Evolutionary conservation across 371 early-diverging fungal species (phyloP).

Genomic region (Mucor sp.): DNA sequence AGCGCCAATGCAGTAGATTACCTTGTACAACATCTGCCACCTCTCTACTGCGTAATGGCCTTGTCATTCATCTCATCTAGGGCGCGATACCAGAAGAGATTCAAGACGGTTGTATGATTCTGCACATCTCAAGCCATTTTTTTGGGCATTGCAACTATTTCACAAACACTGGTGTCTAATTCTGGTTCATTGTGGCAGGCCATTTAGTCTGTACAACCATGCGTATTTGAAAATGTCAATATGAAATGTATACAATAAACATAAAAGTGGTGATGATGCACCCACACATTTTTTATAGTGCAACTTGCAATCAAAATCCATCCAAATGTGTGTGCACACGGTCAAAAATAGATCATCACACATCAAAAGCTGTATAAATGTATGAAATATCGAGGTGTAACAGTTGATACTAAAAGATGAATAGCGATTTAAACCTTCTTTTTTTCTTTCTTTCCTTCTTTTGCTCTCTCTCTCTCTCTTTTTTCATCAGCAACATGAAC

Average conservation of each 20-base stretch:
- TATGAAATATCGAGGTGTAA: background rate
- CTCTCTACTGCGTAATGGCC: too few species aligned
- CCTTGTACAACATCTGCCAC: background rate
- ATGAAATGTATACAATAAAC: background rate
- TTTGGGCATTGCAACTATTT: background rate
- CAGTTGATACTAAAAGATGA: background rate
- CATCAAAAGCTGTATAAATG: background rate
- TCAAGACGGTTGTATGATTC: background rate
- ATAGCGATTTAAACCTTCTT: background rate
- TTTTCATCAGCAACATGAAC: background rate
- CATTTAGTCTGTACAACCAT: background rate
- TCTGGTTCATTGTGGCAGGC: background rate
- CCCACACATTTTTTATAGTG: background rate
- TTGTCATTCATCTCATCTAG: background rate
- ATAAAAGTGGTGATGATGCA: background rate
- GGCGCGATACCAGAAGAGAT: background rate
- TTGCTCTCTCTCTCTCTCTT: background rate
- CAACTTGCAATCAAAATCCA: background rate
- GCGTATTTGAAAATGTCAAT: background rate
- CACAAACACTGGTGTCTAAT: too few species aligned
- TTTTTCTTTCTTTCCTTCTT: background rate
- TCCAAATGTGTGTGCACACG: background rate
- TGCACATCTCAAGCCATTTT: background rate
- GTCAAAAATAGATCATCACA: background rate
- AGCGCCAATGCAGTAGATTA: background rate